Evolutionary conservation across 2,329 filamentous ascomycete species (phyloP).

Genomic region (Fusarium phyllophilum): DNA sequence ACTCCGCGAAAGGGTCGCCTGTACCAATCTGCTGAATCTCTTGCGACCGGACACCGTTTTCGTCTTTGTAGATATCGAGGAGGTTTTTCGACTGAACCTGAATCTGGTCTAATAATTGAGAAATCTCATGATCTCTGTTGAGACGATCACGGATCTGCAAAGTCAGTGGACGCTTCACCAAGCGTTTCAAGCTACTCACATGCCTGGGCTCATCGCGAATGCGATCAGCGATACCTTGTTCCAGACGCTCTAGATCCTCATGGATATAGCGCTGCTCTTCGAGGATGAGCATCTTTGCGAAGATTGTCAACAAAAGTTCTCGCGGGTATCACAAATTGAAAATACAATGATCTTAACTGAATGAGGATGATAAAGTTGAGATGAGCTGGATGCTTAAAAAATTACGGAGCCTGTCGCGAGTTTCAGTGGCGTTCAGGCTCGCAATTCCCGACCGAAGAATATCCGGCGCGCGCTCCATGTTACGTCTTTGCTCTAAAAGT

Average conservation of each 20-base stretch:
- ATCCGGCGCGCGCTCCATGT: slow-evolving; percentile 39
- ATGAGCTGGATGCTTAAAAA: slow-evolving; percentile 38
- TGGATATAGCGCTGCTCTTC: slow-evolving; percentile 95
- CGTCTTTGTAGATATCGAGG: slow-evolving; percentile 85
- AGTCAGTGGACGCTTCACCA: slow-evolving; percentile 29
- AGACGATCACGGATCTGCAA: slow-evolving; percentile 85
- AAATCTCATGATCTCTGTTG: slow-evolving; percentile 90
- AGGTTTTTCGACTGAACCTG: slow-evolving; percentile 85
- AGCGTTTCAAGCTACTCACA: slow-evolving; percentile 60
- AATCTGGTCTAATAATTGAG: slow-evolving; percentile 87
- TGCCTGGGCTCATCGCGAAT: slow-evolving; percentile 89
- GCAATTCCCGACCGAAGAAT: slow-evolving; percentile 44
- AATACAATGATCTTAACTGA: neutral
- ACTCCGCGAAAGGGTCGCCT: slow-evolving; percentile 88
- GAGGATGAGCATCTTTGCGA: slow-evolving; percentile 76
- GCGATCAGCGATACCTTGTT: slow-evolving; percentile 92
- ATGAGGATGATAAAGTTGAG: slow-evolving; percentile 25
- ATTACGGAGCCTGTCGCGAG: slow-evolving; percentile 44
- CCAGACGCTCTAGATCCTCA: slow-evolving; percentile 95
- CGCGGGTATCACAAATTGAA: neutral
- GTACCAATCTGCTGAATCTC: slow-evolving; percentile 87
- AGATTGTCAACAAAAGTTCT: rapidly evolving
- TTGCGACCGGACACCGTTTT: slow-evolving; percentile 73
- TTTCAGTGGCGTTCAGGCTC: slow-evolving; percentile 39
- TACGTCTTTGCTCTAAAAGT: slow-evolving; percentile 29